phyloP scores from a whole-genome alignment of 176 grass and related monocot species.

The Calamus simplicifolius region DNA sequence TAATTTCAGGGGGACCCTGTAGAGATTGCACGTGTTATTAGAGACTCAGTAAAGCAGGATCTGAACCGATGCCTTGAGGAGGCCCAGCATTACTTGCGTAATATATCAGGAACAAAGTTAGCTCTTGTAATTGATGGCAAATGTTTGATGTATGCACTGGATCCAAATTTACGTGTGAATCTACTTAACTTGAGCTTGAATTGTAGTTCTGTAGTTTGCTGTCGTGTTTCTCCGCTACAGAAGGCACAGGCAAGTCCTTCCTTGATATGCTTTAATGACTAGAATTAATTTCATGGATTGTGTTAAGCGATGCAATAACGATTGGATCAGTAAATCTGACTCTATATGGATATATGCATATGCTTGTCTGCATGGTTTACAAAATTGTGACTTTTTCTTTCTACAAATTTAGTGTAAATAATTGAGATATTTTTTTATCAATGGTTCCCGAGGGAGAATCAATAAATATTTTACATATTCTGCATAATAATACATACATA shows the following conservation, averaged over 20 bases:
- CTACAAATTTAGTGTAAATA: too few species aligned
- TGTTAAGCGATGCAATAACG: too few species aligned
- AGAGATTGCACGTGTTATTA: conserved; percentile 87
- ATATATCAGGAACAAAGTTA: conserved; percentile 43
- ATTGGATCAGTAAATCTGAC: too few species aligned
- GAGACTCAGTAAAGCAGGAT: conserved; percentile 73
- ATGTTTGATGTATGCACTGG: conserved; percentile 97
- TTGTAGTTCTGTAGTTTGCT: conserved; percentile 95
- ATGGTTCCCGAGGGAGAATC: too few species aligned
- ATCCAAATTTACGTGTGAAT: conserved; percentile 89
- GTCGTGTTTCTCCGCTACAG: conserved; percentile 97
- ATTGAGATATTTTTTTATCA: too few species aligned
- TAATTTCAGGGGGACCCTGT: conserved; percentile 73
- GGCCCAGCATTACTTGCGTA: conserved; percentile 45
- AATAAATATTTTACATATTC: too few species aligned
- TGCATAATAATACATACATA: too few species aligned
- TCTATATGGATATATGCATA: too few species aligned
- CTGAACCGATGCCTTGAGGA: conserved; percentile 66
- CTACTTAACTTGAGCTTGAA: conserved; percentile 92
- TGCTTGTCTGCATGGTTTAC: too few species aligned
- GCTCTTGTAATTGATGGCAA: conserved; percentile 97
- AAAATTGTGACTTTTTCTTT: too few species aligned
- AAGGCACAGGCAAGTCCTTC: conserved; percentile 81
- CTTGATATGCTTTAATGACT: background rate
- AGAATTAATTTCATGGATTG: too few species aligned